Percentiles rank a stretch among this genome's conserved stretches.
phyloP scores from a whole-genome alignment of 2,329 filamentous ascomycete genomes.

The Aspergillus fijiensis region DNA sequence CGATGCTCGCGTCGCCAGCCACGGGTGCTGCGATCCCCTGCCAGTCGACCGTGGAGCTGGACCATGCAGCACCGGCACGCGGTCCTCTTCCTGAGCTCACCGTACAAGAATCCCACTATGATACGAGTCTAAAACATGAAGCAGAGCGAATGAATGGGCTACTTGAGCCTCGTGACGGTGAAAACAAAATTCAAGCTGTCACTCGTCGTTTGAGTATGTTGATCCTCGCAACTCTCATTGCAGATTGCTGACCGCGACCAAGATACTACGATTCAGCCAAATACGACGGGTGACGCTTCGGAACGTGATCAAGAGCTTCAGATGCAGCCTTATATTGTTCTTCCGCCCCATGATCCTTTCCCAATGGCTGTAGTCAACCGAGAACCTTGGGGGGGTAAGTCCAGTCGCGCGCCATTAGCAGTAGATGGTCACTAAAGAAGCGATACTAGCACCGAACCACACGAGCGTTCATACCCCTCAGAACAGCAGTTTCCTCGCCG shows the following conservation, averaged over 20 bases:
- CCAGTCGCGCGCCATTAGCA: background rate
- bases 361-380: conserved; percentile 73
- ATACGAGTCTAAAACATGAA: conserved; percentile 60
- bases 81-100: conserved; percentile 55
- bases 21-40: conserved; percentile 26
- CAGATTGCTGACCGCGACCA: background rate
- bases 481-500: conserved; percentile 72
- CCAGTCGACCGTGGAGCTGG: conserved; percentile 13
- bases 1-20: conserved; percentile 55
- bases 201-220: conserved; percentile 61
- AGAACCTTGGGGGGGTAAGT: conserved; percentile 59
- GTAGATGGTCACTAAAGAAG: background rate
- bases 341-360: conserved; percentile 55
- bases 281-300: conserved; percentile 54
- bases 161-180: conserved; percentile 51
- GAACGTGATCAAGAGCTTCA: conserved; percentile 53
- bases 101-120: conserved; percentile 62
- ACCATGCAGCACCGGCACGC: conserved; percentile 14
- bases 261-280: conserved; percentile 56
- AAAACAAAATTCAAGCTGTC: conserved; percentile 59
- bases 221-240: too few species aligned
- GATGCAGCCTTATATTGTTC: conserved; percentile 67
- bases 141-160: conserved; percentile 60
- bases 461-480: conserved; percentile 65
- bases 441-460: conserved; percentile 53